Base-by-base conservation (phyloP, 371 early-diverging fungal genomes). In the Globomyces sp. region DNA sequence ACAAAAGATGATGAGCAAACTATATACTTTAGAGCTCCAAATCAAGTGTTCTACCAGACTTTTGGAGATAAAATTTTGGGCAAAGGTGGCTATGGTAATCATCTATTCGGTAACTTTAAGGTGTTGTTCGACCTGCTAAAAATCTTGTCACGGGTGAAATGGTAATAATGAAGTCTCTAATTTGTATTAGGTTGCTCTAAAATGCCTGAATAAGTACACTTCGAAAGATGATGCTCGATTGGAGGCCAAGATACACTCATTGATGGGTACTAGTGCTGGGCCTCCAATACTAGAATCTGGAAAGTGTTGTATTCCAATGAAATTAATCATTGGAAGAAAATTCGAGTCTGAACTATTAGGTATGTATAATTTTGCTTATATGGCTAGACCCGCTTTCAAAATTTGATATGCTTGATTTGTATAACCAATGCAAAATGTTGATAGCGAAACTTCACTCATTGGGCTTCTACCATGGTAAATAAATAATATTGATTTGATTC, bases 221-320 rank as follows among this genome's bases (percentile, higher is more conserved):
- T 10, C 10, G 13, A 4, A 51, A 10, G 34, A 51, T 4, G 51
- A 51, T 51, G 51, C 51, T 4, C 5, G 4, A 34, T 34, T 10
- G 13, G 51, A 51, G 13, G 13, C 10, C 10, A 51, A 51, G 51
- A 51, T 51, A 4, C 51, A 51, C 13, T 10, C 10, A 51, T 4
- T 51, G 51, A 51, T 51, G 51, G 51, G 51, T 5, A 51, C 51
- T 51, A 51, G 51, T 13, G 51, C 51, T 13, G 51, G 51, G 0
- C 11, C 10, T 13, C 13, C 34, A 10, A 10, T 51, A 5, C 1
- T 51, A 5, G 10, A 10, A 51, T 10, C 51, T 4, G 34, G 13
- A 13, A 5, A 34, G 4, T 10, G 34, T 51, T 51, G 10, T 34
- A 51, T 51, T 10, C 13, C 34, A 51, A 51, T 51, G 51, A 51